Evolutionary conservation across 345 rosid species (phyloP).

Genomic region (Kandelia obovata): DNA sequence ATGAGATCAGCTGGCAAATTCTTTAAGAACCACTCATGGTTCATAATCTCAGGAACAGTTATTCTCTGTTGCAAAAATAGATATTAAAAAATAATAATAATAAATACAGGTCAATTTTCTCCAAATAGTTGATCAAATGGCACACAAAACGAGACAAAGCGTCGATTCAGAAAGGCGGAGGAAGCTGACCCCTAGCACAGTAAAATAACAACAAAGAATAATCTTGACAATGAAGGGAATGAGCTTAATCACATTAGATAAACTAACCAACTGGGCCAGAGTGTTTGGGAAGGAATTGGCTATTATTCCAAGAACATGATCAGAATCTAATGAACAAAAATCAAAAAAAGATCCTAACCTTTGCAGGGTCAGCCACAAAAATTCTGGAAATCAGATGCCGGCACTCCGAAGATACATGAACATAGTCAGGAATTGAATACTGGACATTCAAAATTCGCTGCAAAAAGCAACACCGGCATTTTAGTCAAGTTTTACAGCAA

Average conservation of each 20-base stretch:
- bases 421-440: slow-evolving; percentile 90
- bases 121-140: not conserved
- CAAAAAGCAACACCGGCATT: slow-evolving; percentile 12
- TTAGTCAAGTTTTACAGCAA: slow-evolving; percentile 9
- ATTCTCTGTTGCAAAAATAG: slow-evolving; percentile 61
- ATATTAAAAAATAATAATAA: not conserved
- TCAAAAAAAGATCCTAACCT: slow-evolving; percentile 43
- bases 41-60: slow-evolving; percentile 78
- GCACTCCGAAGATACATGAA: slow-evolving; percentile 91
- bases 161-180: not conserved
- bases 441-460: slow-evolving; percentile 97
- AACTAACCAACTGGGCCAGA: not conserved
- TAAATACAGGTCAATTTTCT: not conserved
- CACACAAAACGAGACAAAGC: not conserved
- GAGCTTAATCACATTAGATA: not conserved
- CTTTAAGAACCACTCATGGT: slow-evolving; percentile 94
- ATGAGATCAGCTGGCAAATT: slow-evolving; percentile 84
- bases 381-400: slow-evolving; percentile 86
- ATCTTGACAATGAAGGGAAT: not conserved
- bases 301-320: not conserved
- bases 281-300: not conserved
- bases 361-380: slow-evolving; percentile 88
- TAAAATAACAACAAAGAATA: not conserved
- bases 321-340: not conserved
- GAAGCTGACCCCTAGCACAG: not conserved